phyloP scores from a whole-genome alignment of 306 rosid species.

The Pterocarpus santalinus region DNA sequence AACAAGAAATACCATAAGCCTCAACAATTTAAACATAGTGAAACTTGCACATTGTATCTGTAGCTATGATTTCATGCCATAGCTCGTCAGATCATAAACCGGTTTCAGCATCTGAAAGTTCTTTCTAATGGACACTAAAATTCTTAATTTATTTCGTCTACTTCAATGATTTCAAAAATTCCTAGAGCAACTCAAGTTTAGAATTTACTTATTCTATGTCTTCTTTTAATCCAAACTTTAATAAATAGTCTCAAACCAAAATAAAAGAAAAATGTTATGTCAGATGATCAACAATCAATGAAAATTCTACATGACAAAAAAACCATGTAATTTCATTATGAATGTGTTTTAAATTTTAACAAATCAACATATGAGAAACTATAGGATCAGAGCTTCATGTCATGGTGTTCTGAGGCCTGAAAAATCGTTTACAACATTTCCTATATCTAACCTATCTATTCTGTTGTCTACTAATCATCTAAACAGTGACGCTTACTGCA shows the following conservation, averaged over 20 bases:
- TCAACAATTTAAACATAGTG: too few relatives aligned
- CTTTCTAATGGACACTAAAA: not conserved
- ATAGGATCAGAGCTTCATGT: constrained; percentile 29
- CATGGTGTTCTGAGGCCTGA: constrained; percentile 24
- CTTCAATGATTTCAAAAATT: not conserved
- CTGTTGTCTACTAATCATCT: constrained; percentile 28
- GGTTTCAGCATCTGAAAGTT: not conserved
- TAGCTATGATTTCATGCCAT: too few relatives aligned
- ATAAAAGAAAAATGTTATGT: constrained; percentile 6
- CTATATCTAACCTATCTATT: not conserved
- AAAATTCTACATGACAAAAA: constrained; percentile 20
- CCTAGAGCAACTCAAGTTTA: not conserved
- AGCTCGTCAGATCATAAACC: not conserved
- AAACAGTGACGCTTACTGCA: constrained; percentile 5
- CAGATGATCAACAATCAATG: constrained; percentile 10
- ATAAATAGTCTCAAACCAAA: not conserved
- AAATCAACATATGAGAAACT: constrained; percentile 31
- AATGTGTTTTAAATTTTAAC: constrained; percentile 35
- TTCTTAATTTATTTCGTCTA: not conserved
- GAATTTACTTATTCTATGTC: not conserved
- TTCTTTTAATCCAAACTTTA: not conserved
- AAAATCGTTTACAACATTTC: constrained; percentile 39
- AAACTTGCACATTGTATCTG: too few relatives aligned
- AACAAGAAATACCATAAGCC: too few relatives aligned
- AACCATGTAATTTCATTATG: not conserved